A percentile compares a stretch with the other conserved stretches of the same genome.
Conservation (phyloP, 306 rosid species). For the Arachis hypogaea region DNA sequence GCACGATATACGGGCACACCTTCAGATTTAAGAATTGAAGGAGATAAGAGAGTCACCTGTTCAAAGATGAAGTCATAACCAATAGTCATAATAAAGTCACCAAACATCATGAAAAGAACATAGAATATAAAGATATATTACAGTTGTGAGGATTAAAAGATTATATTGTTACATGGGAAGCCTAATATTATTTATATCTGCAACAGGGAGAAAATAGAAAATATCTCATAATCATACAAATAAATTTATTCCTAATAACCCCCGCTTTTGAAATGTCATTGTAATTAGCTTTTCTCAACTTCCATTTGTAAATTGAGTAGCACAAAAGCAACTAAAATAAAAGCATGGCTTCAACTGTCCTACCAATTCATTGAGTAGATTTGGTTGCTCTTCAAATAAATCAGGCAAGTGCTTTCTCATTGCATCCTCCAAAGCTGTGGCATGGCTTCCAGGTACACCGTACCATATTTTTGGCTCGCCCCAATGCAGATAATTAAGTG, state of each 20-base stretch:
- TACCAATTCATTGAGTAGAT: constrained; percentile 95
- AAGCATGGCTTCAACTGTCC: constrained; percentile 28
- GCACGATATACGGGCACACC: constrained; percentile 79
- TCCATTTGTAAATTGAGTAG: neutral
- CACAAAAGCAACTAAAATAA: constrained; percentile 27
- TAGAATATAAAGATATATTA: constrained; percentile 11
- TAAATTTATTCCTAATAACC: too few relatives aligned
- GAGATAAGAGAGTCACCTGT: constrained; percentile 95
- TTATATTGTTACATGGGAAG: neutral
- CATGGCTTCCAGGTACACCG: constrained; percentile 85
- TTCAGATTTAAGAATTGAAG: constrained; percentile 82
- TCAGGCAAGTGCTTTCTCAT: constrained; percentile 85
- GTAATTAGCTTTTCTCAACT: neutral
- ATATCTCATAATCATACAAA: too few relatives aligned
- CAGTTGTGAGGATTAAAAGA: constrained; percentile 1
- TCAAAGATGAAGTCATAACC: constrained; percentile 42
- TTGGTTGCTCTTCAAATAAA: constrained; percentile 86
- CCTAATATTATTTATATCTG: too few relatives aligned
- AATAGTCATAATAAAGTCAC: constrained; percentile 9
- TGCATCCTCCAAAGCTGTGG: constrained; percentile 69
- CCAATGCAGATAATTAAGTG: constrained; percentile 87
- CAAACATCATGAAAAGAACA: constrained; percentile 12
- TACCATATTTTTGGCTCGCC: constrained; percentile 99
- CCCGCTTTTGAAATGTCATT: neutral
- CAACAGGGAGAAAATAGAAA: too few relatives aligned